These are phyloP conservation scores for Carallia pectinifolia DNA, from an alignment of 345 rosid genomes.

Conservation along the genomic window DNA sequence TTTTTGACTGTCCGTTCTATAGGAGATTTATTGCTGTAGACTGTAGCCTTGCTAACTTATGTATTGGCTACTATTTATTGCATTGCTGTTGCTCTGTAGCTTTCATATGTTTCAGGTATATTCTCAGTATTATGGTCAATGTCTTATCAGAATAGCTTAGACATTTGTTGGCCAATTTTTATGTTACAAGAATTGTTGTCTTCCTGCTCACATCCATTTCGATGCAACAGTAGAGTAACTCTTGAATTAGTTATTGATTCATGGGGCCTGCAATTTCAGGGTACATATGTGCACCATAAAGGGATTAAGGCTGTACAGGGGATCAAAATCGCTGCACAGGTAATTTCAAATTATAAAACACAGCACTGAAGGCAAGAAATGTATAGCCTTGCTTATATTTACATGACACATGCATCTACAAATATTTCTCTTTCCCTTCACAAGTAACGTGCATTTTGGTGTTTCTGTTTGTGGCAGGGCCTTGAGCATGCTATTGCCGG, in stretches of 20 bases:
- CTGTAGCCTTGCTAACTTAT: too few relatives aligned
- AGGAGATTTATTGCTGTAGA: too few relatives aligned
- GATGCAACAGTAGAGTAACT: too few relatives aligned
- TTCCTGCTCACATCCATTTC: too few relatives aligned
- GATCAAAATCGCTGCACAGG: constrained; percentile 93
- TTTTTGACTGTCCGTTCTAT: too few relatives aligned
- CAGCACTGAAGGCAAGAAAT: not conserved
- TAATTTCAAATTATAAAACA: constrained; percentile 20
- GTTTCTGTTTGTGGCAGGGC: constrained; percentile 44
- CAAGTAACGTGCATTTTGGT: constrained; percentile 1
- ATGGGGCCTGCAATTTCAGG: constrained; percentile 49
- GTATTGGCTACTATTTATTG: too few relatives aligned
- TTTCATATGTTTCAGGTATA: too few relatives aligned
- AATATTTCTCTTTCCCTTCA: not conserved
- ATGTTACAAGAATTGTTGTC: too few relatives aligned
- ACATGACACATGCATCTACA: not conserved
- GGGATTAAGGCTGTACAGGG: constrained; percentile 95
- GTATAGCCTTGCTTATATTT: not conserved
- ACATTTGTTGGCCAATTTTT: too few relatives aligned
- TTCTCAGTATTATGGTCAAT: too few relatives aligned
- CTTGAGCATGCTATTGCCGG: constrained; percentile 97
- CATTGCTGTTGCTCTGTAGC: too few relatives aligned
- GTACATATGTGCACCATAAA: constrained; percentile 79
- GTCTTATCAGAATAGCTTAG: too few relatives aligned
- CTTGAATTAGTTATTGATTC: not conserved